Evolutionary conservation across 148 eudicot species (phyloP), one percentile per base, ranked within the genome.

Genomic region (Nepenthes gracilis): DNA sequence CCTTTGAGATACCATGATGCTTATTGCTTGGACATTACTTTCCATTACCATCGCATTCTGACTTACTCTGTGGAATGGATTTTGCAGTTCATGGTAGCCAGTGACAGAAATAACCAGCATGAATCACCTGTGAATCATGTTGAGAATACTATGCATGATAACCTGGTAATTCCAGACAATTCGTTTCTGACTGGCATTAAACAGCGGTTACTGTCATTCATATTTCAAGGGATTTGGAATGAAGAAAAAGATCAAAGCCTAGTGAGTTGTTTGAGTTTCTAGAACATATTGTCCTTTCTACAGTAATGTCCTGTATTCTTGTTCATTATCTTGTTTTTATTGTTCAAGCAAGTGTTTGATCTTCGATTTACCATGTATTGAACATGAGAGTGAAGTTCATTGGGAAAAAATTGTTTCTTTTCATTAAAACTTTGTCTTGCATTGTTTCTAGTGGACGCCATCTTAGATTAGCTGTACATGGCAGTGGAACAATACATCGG

Each of bases 141-240:
- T 58, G 87, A 72, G 57, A 70, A 67, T 72, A 70, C 66, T 71
- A 43, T 57, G 38, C 74, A 72, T 7, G 59, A 61, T 69, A 60
- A 59, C 60, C 75, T 64, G 49, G 52, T 64, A 35, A 45, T 32
- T 8, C 62, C 68, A 47, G 77, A 79, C 35, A 71, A 60, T 61
- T 14, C 66, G 63, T 88, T 82, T 67, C 70, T 93, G 64, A 79
- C 87, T 78, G 98, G 98, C 56, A 78, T 93, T 50, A 88, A 93
- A 70, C 98, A 93, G 67, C 75, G 96, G 37, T 74, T 93, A 79
- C 96, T 93, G 69, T 88, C 96, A 33, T 93, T 88, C 71, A 88
- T 93, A 77, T 84, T 78, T 69, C 82, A 72, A 51, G 85, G 87
- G 57, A 82, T 86, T 72, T 89, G 91, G 91, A 81, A 80, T 74